These are phyloP conservation scores for Lyophyllum semitale DNA, from an alignment of 768 basidiomycete species.

Conservation along the genomic window DNA sequence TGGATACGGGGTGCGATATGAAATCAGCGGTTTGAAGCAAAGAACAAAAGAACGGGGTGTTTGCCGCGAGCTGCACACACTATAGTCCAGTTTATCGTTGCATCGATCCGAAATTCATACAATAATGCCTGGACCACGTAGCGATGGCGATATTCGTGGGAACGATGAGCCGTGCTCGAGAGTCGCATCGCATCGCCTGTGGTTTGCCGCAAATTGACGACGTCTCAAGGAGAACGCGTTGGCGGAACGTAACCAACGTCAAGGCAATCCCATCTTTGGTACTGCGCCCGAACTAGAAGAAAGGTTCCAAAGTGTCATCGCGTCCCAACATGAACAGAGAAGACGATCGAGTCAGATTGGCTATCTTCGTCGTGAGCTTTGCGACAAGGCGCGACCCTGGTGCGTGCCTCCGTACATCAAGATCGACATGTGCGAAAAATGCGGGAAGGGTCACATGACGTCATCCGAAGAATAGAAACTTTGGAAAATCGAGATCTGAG, in stretches of 20 bases:
- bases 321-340: background rate
- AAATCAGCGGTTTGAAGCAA: slow-evolving; percentile 1
- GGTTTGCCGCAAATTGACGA: background rate
- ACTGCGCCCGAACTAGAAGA: slow-evolving; percentile 1
- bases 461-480: slow-evolving; percentile 8
- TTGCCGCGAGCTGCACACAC: background rate
- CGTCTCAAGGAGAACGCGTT: background rate
- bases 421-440: slow-evolving; percentile 3
- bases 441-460: slow-evolving; percentile 7
- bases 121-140: slow-evolving; percentile 1
- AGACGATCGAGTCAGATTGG: background rate
- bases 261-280: background rate
- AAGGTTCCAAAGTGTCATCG: background rate
- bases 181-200: slow-evolving; percentile 3
- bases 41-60: slow-evolving; percentile 13
- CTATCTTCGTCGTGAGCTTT: slow-evolving; percentile 1
- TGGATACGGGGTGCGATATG: slow-evolving; percentile 2
- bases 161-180: slow-evolving; percentile 4
- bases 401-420: slow-evolving; percentile 7
- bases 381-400: background rate
- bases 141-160: slow-evolving; percentile 5
- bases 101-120: background rate
- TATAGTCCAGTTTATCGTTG: background rate
- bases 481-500: slow-evolving; percentile 1
- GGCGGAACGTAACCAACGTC: slow-evolving; percentile 11